A percentile compares a stretch with the other conserved stretches of the same genome.
Evolutionary conservation across 352 stramenopile genomes (phyloP).

Genomic region (Phytopythium cucurbitacearum): DNA sequence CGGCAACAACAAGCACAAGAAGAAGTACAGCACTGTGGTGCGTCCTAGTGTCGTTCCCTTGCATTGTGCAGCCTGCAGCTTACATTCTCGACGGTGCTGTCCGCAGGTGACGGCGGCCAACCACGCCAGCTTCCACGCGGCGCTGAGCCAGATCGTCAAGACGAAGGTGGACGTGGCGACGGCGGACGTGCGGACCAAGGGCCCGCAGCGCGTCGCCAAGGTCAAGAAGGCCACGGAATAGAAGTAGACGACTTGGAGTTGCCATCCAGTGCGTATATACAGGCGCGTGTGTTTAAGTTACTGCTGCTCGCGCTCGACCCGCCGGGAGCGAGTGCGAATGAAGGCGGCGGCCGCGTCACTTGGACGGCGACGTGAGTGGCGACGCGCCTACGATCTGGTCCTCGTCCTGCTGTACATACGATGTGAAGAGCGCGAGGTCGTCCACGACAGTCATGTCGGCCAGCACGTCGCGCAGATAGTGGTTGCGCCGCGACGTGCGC

Average conservation of each 20-base stretch:
- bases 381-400: conserved; percentile 58
- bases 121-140: conserved; percentile 62
- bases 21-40: conserved; percentile 78
- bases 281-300: conserved; percentile 4
- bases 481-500: conserved; percentile 55
- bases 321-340: too few species aligned
- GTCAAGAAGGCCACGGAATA: conserved; percentile 71
- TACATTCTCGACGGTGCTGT: too few species aligned
- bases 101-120: conserved; percentile 48
- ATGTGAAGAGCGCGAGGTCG: conserved; percentile 45
- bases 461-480: conserved; percentile 75
- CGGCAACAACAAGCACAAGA: conserved; percentile 88
- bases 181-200: conserved; percentile 21
- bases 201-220: conserved; percentile 31
- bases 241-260: conserved; percentile 13
- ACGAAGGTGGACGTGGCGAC: conserved; percentile 40
- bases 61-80: too few species aligned
- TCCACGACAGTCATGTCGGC: conserved; percentile 65
- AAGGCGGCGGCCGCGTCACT: conserved; percentile 8
- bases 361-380: conserved; percentile 20
- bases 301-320: too few species aligned
- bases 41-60: background rate
- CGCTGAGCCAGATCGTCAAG: conserved; percentile 71
- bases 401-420: conserved; percentile 24
- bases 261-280: background rate